A percentile compares a stretch with the other conserved stretches of the same genome.
These are phyloP conservation scores for Paramyrothecium sp. DNA, from an alignment of 2,329 filamentous ascomycete species.

Conservation along the genomic window DNA sequence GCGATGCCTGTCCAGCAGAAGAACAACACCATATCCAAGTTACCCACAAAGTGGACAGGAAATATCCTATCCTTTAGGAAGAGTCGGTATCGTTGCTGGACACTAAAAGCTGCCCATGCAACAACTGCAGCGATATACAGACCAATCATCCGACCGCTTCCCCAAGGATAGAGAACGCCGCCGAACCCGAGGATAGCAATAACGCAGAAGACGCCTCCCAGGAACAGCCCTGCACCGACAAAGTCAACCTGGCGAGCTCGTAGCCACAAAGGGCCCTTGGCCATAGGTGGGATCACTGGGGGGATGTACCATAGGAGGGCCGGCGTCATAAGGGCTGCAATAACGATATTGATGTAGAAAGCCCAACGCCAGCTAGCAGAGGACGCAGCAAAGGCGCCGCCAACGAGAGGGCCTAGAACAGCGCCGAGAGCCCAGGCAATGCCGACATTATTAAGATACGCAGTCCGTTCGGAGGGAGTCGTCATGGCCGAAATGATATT, in stretches of 20 bases:
- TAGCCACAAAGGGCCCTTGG: neutral
- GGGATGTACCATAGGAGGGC: conserved; percentile 15
- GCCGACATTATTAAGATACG: conserved; percentile 11
- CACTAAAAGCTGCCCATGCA: neutral
- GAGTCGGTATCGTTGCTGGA: neutral
- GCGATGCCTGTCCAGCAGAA: neutral
- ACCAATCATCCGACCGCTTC: neutral
- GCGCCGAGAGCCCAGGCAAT: conserved; percentile 36
- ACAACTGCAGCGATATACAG: neutral
- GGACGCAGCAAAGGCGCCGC: conserved; percentile 39
- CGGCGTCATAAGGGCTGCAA: conserved; percentile 32
- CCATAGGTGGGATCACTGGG: neutral
- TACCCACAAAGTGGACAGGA: neutral
- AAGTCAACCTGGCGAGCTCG: neutral
- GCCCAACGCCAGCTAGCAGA: conserved; percentile 38
- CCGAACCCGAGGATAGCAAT: neutral
- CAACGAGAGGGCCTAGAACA: conserved; percentile 41
- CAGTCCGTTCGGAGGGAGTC: conserved; percentile 5
- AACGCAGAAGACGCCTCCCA: neutral
- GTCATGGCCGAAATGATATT: neutral
- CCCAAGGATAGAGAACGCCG: neutral
- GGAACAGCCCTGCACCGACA: neutral
- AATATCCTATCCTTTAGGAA: neutral
- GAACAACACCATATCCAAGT: neutral
- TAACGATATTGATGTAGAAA: conserved; percentile 39